Evolutionary conservation across 805 yeast genomes (phyloP), one percentile per base, ranked within the genome.

Genomic region (Metschnikowia amazonensis): DNA sequence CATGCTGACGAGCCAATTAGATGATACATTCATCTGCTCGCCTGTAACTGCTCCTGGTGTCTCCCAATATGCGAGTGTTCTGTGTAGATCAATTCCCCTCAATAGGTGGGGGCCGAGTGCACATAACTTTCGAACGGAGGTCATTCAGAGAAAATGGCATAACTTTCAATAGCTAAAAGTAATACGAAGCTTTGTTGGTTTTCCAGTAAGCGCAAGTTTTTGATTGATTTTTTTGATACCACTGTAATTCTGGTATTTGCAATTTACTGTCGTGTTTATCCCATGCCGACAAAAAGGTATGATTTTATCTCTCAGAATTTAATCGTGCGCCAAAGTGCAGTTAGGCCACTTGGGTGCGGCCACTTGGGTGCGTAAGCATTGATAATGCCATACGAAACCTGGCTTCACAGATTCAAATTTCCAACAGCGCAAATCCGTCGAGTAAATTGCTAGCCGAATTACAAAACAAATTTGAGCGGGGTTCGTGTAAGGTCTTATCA

Each of bases 101-200:
- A 21, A 21, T n/a, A 34, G 17, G 36, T n/a, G 25, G 25, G 25
- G 36, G 27, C 17, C 36, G 36, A 34, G 36, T 34, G 36, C 36
- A 34, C 27, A 34, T 34, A 21, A 34, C 16, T 27, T n/a, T 11
- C 24, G 10, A 18, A 10, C 18, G 23, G 23, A n/a, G 18, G 24
- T 34, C 36, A 34, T n/a, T 7, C 27, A 21, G 27, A n/a, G 21
- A 21, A 17, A 9, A 2, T 13, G 14, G 21, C 14, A 2, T 32
- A 5, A 10, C 16, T 20, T 10, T 17, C n/a, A 4, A 18, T 11
- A 4, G 6, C 5, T 14, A 32, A 8, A n/a, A 11, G 11, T 13
- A 32, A 16, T 17, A 9, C 23, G 13, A 13, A 32, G 9, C 14
- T 7, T 18, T 17, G 9, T 8, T 20, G 13, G 24, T 10, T 32